Conservation (phyloP, 805 yeast genomes). For the Peterozyma toletana region DNA sequence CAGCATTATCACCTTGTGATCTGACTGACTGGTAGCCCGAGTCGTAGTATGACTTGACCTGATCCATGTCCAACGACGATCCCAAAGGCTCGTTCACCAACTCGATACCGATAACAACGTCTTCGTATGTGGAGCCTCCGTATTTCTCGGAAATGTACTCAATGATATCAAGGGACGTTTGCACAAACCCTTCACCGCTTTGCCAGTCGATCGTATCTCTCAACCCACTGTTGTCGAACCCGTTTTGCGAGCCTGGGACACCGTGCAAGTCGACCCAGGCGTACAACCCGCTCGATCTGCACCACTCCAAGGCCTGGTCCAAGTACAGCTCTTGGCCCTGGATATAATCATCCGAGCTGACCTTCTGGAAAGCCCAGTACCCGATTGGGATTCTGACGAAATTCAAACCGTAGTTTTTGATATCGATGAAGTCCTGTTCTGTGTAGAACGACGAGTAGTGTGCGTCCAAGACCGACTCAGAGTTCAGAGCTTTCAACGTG, state of each 20-base stretch:
- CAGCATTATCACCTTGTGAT: constrained; percentile 27
- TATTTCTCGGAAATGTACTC: constrained; percentile 43
- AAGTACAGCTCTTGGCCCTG: constrained; percentile 60
- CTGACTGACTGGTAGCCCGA: constrained; percentile 38
- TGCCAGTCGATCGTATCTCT: constrained; percentile 44
- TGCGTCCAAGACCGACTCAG: constrained; percentile 29
- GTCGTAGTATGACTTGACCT: constrained; percentile 29
- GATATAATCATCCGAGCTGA: constrained; percentile 53
- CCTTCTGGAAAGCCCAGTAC: constrained; percentile 65
- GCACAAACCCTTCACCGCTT: constrained; percentile 36
- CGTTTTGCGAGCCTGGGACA: constrained; percentile 80
- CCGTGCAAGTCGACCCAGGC: constrained; percentile 79
- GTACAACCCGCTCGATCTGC: constrained; percentile 47
- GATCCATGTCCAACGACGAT: constrained; percentile 35
- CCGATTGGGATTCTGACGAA: constrained; percentile 75
- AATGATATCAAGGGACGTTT: constrained; percentile 43
- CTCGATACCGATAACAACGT: constrained; percentile 64
- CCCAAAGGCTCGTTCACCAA: constrained; percentile 70
- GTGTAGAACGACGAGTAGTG: constrained; percentile 58
- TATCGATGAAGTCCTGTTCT: constrained; percentile 48
- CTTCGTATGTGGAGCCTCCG: constrained; percentile 28
- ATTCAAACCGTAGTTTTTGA: constrained; percentile 49
- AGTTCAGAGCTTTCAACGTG: constrained; percentile 38
- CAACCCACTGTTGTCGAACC: constrained; percentile 75
- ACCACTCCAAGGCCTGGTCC: constrained; percentile 64